Evolutionary conservation across 495 filamentous ascomycete species (phyloP), one percentile per base, ranked within the genome.

Genomic region (Tuber indicum): DNA sequence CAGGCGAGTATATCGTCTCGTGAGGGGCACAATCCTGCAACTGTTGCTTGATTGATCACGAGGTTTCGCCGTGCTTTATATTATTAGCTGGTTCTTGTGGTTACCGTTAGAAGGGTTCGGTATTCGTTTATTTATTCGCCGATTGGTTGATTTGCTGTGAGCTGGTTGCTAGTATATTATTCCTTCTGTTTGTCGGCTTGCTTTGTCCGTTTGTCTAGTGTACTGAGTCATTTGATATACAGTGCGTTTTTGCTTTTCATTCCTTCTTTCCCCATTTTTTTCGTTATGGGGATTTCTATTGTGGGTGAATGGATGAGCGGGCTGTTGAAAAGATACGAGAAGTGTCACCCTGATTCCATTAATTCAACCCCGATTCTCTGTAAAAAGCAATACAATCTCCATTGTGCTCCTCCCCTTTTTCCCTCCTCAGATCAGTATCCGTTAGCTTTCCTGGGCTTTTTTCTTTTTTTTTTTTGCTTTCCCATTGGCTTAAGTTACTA

Each of bases 1-100:
- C 72, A 72, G 42, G 42, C 72, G 26, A 66, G 58, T 32, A 66
- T 66, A 66, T 36, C 58, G 58, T 66, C 58, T 66, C 14, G 58
- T 66, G 26, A 36, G 36, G 58, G 26, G 58, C n/a, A 72, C 17
- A 41, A 44, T 12, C 47, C 43, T 41, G 23, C 46, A 3, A 72
- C 44, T 21, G 17, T 39, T 39, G 45, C 47, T 41, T 74, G 23
- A 47, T 32, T 26, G 41, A 72, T 72, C 14, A 21, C 23, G 12
- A 32, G 4, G 32, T 10, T 43, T 72, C 10, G 12, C 17, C 19
- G 71, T 6, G 41, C 0, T n/a, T 36, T 66, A 3, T 66, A 66
- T 26, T 26, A 26, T 36, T 9, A 36, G 26, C 32, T 66, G 58
- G 58, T 36, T 36, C 14, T 7, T 32, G 58, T 66, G 17, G 32